Conservation (phyloP, 2,329 filamentous ascomycete genomes). For the Ophiostoma ulmi region DNA sequence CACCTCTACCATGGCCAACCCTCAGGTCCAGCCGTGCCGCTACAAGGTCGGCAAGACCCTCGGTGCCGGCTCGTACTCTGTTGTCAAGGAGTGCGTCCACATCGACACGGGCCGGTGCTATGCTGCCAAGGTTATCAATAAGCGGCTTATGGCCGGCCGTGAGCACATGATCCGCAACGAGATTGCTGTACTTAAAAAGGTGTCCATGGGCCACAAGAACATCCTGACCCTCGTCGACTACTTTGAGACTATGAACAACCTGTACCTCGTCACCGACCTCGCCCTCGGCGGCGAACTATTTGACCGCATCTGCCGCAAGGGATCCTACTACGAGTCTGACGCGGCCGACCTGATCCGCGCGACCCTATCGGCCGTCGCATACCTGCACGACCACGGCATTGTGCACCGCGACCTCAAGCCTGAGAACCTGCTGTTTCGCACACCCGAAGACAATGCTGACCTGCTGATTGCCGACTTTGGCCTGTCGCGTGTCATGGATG, state of each 20-base stretch:
- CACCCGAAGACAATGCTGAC: conserved; percentile 95
- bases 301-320: conserved; percentile 97
- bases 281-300: conserved; percentile 95
- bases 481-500: conserved; percentile 94
- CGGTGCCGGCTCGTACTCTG: conserved; percentile 93
- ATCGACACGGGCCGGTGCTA: conserved; percentile 97
- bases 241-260: conserved; percentile 99
- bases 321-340: conserved; percentile 96
- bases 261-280: conserved; percentile 96
- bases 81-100: conserved; percentile 98
- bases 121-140: conserved; percentile 99
- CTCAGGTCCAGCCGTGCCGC: conserved; percentile 80
- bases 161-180: conserved; percentile 99
- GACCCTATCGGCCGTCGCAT: conserved; percentile 93
- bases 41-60: conserved; percentile 99
- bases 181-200: conserved; percentile 92
- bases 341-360: conserved; percentile 92
- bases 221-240: conserved; percentile 97
- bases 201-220: conserved; percentile 99
- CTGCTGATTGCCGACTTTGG: conserved; percentile 96
- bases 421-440: conserved; percentile 93
- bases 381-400: conserved; percentile 96
- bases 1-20: conserved; percentile 22
- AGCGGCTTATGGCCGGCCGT: conserved; percentile 90
- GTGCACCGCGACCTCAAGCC: conserved; percentile 97